Base-by-base conservation (phyloP, 202 grass and related monocot species). In the Zizania palustris region DNA sequence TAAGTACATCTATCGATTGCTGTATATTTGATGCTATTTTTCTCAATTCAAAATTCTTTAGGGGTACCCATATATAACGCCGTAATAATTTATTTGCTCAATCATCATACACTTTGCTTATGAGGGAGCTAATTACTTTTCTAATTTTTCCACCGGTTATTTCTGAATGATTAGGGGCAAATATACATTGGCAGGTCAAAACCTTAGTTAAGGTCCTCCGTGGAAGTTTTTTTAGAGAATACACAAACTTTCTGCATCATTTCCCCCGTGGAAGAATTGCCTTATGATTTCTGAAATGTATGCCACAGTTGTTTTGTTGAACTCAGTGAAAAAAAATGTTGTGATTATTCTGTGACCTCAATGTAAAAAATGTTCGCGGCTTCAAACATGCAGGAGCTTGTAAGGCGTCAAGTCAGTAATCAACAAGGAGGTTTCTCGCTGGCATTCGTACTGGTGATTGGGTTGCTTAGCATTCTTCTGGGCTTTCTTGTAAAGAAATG, bases 401-500 rank as follows among this genome's bases (percentile, higher is more conserved):
- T 85, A 71, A 88, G 71, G 37, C 76, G 82, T 1, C 75, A 81
- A 60, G 59, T 63, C 38, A 74, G 28, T 42, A 82, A 80, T 69
- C 87, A 84, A 48, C 67, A 87, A 72, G 79, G 71, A 45, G 67
- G 82, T 5, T 83, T 90, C 66, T 88, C 91, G 3, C 69, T 77
- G 38, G 16, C 70, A 33, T 87, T 93, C 56, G 44, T 93, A 49
- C 11, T 83, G 22, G 50, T 73, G 1, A 60, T 82, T 60, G 87
- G 53, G 18, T 36, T 90, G 49, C 74, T 90, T 53, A 74, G 85
- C 69, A 51, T 88, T 39, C 37, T 93, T 77, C 66, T 93, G 35
- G 87, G 91, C 12, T 90, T 77, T 72, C 36, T 93, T 85, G 70
- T 88, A 70, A 90, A 85, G 61, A 93, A 84, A 74, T 93, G 64